Conservation (phyloP, 257 asterid genomes). For the Nicotiana otophora region DNA sequence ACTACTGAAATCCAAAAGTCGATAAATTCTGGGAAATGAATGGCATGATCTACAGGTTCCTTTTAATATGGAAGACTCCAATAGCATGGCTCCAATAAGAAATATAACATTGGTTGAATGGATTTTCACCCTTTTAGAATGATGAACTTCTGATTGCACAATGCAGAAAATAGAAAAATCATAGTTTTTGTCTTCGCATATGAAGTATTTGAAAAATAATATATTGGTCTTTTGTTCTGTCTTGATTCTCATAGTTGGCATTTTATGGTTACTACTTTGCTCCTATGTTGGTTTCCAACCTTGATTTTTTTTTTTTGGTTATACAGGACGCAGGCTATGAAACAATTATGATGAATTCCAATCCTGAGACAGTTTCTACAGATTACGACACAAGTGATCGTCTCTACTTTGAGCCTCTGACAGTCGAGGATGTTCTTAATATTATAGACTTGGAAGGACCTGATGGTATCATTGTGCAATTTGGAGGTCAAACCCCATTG, state of each 20-base stretch:
- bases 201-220: neutral
- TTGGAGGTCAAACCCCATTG: slow-evolving; percentile 97
- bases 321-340: slow-evolving; percentile 84
- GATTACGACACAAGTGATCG: slow-evolving; percentile 98
- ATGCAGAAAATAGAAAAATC: neutral
- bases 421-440: slow-evolving; percentile 88
- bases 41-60: neutral
- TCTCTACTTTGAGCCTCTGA: slow-evolving; percentile 93
- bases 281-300: neutral
- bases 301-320: slow-evolving; percentile 1
- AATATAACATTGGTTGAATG: neutral
- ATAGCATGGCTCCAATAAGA: neutral
- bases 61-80: neutral
- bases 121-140: neutral
- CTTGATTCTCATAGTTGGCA: neutral
- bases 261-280: neutral
- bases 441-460: slow-evolving; percentile 91
- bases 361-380: slow-evolving; percentile 95
- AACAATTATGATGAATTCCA: slow-evolving; percentile 98
- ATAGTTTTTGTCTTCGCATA: neutral
- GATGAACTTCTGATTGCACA: neutral
- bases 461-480: slow-evolving; percentile 95
- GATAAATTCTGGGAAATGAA: neutral
- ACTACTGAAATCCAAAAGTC: neutral
- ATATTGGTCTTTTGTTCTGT: neutral